These are phyloP conservation scores for Melastoma malabathricum DNA, from an alignment of 345 rosid genomes.

Conservation along the genomic window DNA sequence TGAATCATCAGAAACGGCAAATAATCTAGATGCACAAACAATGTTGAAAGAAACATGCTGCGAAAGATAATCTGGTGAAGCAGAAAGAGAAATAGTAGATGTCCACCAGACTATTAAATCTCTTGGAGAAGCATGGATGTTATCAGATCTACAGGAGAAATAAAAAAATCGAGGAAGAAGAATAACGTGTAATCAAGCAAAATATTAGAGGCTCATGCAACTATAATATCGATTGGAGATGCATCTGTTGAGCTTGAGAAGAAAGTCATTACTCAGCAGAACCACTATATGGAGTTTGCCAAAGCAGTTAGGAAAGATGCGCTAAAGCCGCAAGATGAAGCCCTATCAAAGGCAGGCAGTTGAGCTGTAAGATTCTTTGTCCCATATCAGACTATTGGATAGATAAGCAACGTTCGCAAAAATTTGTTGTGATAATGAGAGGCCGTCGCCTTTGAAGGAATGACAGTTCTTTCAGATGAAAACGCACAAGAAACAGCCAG, in stretches of 20 bases:
- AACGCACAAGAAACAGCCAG: too few species aligned
- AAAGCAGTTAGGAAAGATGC: constrained; percentile 37
- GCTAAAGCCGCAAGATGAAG: constrained; percentile 44
- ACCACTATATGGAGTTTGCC: constrained; percentile 21
- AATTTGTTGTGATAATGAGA: too few species aligned
- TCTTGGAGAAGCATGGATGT: constrained; percentile 45
- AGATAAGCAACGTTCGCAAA: too few species aligned
- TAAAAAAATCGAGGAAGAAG: constrained; percentile 40
- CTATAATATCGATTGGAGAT: constrained; percentile 49
- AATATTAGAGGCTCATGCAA: constrained; percentile 43
- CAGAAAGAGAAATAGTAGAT: constrained; percentile 32
- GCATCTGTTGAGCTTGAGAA: constrained; percentile 43
- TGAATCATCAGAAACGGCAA: constrained; percentile 17
- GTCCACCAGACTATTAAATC: constrained; percentile 45
- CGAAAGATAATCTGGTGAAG: constrained; percentile 45
- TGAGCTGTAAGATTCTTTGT: constrained; percentile 33
- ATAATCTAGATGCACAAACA: too few species aligned
- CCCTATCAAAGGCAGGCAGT: constrained; percentile 33
- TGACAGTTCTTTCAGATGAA: too few species aligned
- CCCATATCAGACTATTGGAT: constrained; percentile 46
- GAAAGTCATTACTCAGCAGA: constrained; percentile 38
- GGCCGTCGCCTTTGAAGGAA: too few species aligned
- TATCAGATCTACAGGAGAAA: constrained; percentile 25
- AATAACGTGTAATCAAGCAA: constrained; percentile 30
- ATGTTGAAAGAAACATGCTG: constrained; percentile 34